Evolutionary conservation across 495 filamentous ascomycete species (phyloP), one percentile per base, ranked within the genome.

Genomic region (Trichoderma erinaceum): DNA sequence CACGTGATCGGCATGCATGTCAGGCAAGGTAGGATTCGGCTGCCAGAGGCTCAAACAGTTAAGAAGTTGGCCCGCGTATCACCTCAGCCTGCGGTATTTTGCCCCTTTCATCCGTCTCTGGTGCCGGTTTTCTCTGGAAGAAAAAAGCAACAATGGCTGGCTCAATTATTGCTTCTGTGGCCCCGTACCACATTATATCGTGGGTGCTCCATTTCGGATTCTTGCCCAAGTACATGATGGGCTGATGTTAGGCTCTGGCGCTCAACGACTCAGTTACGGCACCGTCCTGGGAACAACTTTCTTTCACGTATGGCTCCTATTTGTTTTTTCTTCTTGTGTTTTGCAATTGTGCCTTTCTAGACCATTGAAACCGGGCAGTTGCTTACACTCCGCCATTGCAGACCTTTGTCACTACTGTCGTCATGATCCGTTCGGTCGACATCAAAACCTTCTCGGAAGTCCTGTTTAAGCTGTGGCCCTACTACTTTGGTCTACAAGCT

Each of bases 401-500:
- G 87, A 90, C 91, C 69, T 97, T 97, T 78, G 80, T 97, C 68
- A 86, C 84, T 67, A 92, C 91, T 41, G 82, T 90, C 38, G 76
- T 93, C 58, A 86, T 90, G 67, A 97, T 87, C 82, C 83, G 81
- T 58, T 83, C 86, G 67, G 86, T 97, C 63, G 83, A 91, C 12
- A 87, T 91, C 12, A 86, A 91, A 0, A 88, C 93, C 74, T 98
- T 98, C 79, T 82, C 87, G 6, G 81, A 85, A 44, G 83, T 98
- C 32, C 94, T 96, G 79, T 78, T 85, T 43, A 84, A 84, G 71
- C 86, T 92, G 73, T 94, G 96, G 79, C 94, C 94, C 27, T 77
- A 89, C 71, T 98, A 94, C 81, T 97, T 97, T 77, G 80, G 84
- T 29, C 76, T 97, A 56, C 93, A 97, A 80, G 86, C 90, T 4